Evolutionary conservation across 2,329 filamentous ascomycete genomes (phyloP).

Genomic region (Hymenoscyphus albidus): DNA sequence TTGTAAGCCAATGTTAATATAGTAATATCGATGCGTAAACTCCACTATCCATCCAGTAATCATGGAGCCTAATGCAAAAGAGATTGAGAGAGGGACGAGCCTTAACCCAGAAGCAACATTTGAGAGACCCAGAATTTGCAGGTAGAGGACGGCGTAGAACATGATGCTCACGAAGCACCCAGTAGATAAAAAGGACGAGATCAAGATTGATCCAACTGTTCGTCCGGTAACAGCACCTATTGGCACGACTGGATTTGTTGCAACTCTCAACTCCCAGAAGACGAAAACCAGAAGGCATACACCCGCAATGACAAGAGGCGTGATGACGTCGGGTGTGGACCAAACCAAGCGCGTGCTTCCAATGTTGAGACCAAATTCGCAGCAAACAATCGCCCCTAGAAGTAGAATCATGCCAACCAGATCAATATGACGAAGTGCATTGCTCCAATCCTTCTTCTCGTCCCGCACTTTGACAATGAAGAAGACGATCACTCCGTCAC

Average conservation of each 20-base stretch:
- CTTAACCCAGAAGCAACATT: conserved; percentile 60
- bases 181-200: conserved; percentile 64
- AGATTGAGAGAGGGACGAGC: conserved; percentile 64
- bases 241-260: conserved; percentile 47
- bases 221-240: conserved; percentile 60
- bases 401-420: too few species aligned
- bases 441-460: not conserved
- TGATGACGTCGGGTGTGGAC: too few species aligned
- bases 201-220: conserved; percentile 61
- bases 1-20: conserved; percentile 53
- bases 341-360: too few species aligned
- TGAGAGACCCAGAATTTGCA: conserved; percentile 61
- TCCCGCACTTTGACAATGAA: not conserved
- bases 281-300: conserved; percentile 40
- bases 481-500: conserved; percentile 40
- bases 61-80: conserved; percentile 53
- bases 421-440: too few species aligned
- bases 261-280: not conserved
- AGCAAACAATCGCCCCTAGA: too few species aligned
- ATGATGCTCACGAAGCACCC: conserved; percentile 50
- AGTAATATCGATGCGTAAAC: conserved; percentile 65
- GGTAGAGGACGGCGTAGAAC: conserved; percentile 73
- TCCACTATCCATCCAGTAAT: conserved; percentile 62
- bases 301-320: conserved; percentile 11
- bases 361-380: too few species aligned